Evolutionary conservation across 805 yeast species (phyloP).

Genomic region (Zygotorulaspora chibaensis): DNA sequence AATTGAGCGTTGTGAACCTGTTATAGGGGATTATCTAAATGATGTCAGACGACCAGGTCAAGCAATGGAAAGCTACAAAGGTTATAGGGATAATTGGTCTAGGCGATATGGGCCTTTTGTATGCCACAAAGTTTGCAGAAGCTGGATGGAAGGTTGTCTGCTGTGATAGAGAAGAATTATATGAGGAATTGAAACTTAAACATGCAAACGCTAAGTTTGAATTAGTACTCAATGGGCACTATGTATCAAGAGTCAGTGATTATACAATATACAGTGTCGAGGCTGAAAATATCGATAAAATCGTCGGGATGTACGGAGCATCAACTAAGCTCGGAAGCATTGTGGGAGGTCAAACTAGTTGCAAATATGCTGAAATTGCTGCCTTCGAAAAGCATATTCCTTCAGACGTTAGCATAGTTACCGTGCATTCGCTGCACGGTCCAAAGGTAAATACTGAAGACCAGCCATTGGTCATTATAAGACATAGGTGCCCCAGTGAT

Average conservation of each 20-base stretch:
- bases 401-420: conserved; percentile 71
- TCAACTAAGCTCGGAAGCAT: conserved; percentile 82
- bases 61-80: conserved; percentile 43
- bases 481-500: conserved; percentile 57
- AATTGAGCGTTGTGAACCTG: no score
- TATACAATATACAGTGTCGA: conserved; percentile 88
- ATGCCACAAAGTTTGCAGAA: conserved; percentile 69
- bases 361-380: conserved; percentile 82
- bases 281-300: conserved; percentile 73
- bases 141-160: conserved; percentile 91
- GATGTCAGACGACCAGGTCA: conserved; percentile 16
- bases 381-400: conserved; percentile 82
- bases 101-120: conserved; percentile 94
- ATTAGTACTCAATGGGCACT: conserved; percentile 73
- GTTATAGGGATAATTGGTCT: conserved; percentile 87
- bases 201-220: conserved; percentile 44
- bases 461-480: conserved; percentile 85
- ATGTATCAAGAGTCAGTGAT: conserved; percentile 76
- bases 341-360: conserved; percentile 98
- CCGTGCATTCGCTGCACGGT: conserved; percentile 92
- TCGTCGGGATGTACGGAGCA: conserved; percentile 76
- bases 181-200: conserved; percentile 41
- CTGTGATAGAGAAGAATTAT: conserved; percentile 74
- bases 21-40: conserved; percentile 1
- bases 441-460: conserved; percentile 86